Percentiles rank a stretch among this genome's conserved stretches.
phyloP scores from a whole-genome alignment of 192 early-diverging fungal species.

The Dimargaris xerosporica region DNA sequence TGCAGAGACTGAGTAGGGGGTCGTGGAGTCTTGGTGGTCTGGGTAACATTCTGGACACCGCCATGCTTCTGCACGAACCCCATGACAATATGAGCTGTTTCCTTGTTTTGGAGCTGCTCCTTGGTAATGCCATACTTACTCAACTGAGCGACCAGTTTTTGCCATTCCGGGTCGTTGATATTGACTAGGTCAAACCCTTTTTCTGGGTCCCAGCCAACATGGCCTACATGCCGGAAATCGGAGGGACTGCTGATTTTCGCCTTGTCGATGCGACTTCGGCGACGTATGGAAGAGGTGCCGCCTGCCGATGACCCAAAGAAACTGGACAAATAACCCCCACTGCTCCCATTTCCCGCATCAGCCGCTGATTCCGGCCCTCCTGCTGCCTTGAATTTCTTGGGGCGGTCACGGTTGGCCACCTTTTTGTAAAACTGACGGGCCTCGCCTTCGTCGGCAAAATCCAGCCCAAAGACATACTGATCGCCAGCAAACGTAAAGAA shows the following conservation, averaged over 20 bases:
- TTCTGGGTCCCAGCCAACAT: constrained; percentile 41
- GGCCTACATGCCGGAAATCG: constrained; percentile 40
- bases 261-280: constrained; percentile 39
- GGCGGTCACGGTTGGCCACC: constrained; percentile 32
- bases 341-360: constrained; percentile 13
- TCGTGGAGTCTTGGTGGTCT: constrained; percentile 19
- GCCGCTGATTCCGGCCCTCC: constrained; percentile 14
- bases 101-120: constrained; percentile 40
- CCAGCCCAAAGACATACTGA: constrained; percentile 46
- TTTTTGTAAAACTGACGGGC: constrained; percentile 48
- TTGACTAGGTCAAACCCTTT: constrained; percentile 48
- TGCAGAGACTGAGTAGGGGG: neutral
- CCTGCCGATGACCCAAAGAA: constrained; percentile 12
- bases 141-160: constrained; percentile 49
- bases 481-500: constrained; percentile 56
- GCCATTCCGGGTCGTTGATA: constrained; percentile 51
- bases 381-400: constrained; percentile 14
- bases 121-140: constrained; percentile 47
- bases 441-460: constrained; percentile 52
- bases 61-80: constrained; percentile 51
- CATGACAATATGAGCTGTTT: constrained; percentile 49
- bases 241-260: constrained; percentile 39
- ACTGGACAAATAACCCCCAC: constrained; percentile 12
- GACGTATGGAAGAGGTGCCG: constrained; percentile 4
- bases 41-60: constrained; percentile 33